These are phyloP conservation scores for Metschnikowia baotianmanensis DNA, from an alignment of 805 yeast genomes.

Conservation along the genomic window DNA sequence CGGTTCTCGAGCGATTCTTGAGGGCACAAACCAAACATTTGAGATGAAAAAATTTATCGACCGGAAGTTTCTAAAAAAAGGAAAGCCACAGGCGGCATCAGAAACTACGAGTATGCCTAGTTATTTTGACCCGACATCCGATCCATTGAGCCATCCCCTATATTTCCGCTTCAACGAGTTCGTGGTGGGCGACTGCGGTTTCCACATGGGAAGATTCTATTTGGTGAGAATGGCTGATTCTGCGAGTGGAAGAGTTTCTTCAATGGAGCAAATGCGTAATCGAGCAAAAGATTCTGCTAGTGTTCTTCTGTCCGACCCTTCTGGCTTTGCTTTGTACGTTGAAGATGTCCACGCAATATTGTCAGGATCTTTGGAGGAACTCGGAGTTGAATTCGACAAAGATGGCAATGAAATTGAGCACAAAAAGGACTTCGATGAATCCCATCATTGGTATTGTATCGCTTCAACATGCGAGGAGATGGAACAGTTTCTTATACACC, in stretches of 20 bases:
- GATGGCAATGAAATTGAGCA: conserved; percentile 28
- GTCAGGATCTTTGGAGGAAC: conserved; percentile 23
- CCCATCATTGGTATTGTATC: conserved; percentile 33
- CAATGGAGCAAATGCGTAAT: conserved; percentile 33
- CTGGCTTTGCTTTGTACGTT: conserved; percentile 40
- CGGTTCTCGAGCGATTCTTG: conserved; percentile 34
- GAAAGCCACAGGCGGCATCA: conserved; percentile 9
- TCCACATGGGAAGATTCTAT: conserved; percentile 39
- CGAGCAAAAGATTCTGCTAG: conserved; percentile 17
- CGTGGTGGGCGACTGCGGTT: conserved; percentile 41
- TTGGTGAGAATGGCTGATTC: conserved; percentile 36
- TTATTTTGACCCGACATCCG: conserved; percentile 40
- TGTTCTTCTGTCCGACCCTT: conserved; percentile 19
- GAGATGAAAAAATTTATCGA: conserved; percentile 34
- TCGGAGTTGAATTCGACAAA: conserved; percentile 36
- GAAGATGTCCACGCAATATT: conserved; percentile 39
- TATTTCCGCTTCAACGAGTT: conserved; percentile 34
- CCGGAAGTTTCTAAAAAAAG: conserved; percentile 28
- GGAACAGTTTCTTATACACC: conserved; percentile 23
- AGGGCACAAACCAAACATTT: conserved; percentile 33
- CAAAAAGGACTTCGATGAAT: conserved; percentile 11
- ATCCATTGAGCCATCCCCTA: conserved; percentile 35
- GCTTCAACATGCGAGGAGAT: conserved; percentile 33
- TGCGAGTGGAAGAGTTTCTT: conserved; percentile 35
- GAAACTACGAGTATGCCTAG: background rate